A percentile compares a stretch with the other conserved stretches of the same genome.
Evolutionary conservation across 495 filamentous ascomycete species (phyloP).

Genomic region (Hypomontagnella submonticulosa): DNA sequence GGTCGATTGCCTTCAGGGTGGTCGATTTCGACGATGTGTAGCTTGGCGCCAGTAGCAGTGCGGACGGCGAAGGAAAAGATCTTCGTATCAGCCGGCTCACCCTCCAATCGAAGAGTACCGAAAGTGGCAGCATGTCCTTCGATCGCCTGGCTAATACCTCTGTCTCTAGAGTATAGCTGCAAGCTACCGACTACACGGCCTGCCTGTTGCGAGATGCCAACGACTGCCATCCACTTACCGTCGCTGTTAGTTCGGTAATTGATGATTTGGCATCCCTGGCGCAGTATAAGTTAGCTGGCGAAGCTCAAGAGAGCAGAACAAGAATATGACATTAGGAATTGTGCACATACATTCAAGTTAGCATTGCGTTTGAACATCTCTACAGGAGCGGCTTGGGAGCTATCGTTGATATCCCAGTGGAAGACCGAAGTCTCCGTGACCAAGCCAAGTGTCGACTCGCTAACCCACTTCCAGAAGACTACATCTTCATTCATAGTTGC

Average conservation of each 20-base stretch:
- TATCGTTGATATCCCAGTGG: conserved; percentile 96
- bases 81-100: conserved; percentile 88
- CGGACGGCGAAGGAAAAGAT: conserved; percentile 97
- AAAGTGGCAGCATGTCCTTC: conserved; percentile 98
- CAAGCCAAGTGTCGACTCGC: conserved; percentile 83
- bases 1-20: conserved; percentile 85
- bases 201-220: conserved; percentile 93
- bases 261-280: conserved; percentile 94
- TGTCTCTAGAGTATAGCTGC: conserved; percentile 95
- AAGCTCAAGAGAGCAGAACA: background rate
- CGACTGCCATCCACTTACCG: conserved; percentile 97
- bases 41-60: conserved; percentile 86
- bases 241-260: conserved; percentile 97
- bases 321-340: background rate
- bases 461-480: conserved; percentile 99
- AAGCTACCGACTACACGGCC: conserved; percentile 94
- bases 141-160: conserved; percentile 96
- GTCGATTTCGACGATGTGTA: conserved; percentile 98
- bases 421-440: conserved; percentile 91
- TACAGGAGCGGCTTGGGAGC: conserved; percentile 76
- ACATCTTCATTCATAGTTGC: conserved; percentile 96
- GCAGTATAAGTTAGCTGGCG: conserved; percentile 35
- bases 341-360: conserved; percentile 80
- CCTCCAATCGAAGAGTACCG: conserved; percentile 87
- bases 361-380: conserved; percentile 93